phyloP scores from a whole-genome alignment of 306 rosid genomes.

The Hylodesmum podocarpum region DNA sequence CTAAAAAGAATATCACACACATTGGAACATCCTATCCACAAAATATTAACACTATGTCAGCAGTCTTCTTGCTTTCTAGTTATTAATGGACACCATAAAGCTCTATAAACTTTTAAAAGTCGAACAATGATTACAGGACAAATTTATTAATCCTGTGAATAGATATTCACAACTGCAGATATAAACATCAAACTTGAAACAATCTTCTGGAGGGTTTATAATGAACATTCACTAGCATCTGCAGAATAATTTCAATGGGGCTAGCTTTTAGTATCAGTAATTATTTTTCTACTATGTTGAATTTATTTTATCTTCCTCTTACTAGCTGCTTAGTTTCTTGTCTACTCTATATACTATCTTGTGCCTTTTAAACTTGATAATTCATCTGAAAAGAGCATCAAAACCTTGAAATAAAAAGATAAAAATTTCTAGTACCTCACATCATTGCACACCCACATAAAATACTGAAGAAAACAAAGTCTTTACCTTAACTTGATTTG shows the following conservation, averaged over 20 bases:
- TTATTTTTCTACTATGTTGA: background rate
- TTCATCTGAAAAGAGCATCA: background rate
- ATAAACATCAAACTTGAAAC: background rate
- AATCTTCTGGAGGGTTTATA: background rate
- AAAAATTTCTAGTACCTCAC: background rate
- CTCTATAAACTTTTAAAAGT: background rate
- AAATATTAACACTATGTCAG: background rate
- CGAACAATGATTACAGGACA: background rate
- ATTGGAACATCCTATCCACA: background rate
- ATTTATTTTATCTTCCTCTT: background rate
- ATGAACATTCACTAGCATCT: background rate
- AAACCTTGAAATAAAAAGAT: constrained; percentile 2
- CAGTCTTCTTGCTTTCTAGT: background rate
- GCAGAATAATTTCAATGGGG: background rate
- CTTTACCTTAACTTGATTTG: constrained; percentile 47
- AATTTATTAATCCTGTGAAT: background rate
- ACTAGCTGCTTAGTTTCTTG: background rate
- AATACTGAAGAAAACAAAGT: background rate
- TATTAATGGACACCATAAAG: background rate
- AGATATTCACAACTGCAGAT: background rate
- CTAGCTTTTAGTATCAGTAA: background rate
- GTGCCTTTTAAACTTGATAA: background rate
- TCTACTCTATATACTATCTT: background rate
- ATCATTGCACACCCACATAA: background rate
- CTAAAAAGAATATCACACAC: background rate